phyloP scores from a whole-genome alignment of 345 rosid species.

The Salix brachista region DNA sequence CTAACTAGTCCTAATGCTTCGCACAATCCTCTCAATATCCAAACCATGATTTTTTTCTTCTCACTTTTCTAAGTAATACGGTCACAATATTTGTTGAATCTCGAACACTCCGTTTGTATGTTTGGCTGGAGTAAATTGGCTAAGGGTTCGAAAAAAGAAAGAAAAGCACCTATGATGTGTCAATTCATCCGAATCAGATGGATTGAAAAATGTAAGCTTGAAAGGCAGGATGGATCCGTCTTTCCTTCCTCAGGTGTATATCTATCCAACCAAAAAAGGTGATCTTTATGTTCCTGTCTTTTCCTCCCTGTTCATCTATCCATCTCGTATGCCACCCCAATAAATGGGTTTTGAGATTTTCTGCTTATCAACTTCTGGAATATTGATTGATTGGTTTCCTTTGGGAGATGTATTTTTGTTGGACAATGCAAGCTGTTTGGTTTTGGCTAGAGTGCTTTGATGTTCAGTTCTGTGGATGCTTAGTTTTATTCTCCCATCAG shows the following conservation, averaged over 20 bases:
- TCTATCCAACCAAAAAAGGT: no score
- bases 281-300: no score
- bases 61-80: not conserved
- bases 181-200: no score
- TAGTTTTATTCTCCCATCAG: no score
- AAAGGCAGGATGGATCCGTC: no score
- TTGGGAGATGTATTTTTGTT: not conserved
- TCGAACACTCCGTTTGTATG: not conserved
- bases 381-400: not conserved
- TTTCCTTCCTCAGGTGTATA: no score
- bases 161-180: no score
- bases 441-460: not conserved
- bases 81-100: not conserved
- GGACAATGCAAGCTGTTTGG: not conserved
- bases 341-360: not conserved
- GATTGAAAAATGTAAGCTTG: no score
- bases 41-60: not conserved
- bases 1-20: not conserved
- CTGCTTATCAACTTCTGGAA: not conserved
- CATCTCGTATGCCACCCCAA: no score
- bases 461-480: not conserved
- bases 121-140: not conserved
- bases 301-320: no score
- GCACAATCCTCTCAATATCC: not conserved
- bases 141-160: not conserved